Base-by-base conservation (phyloP, 345 rosid species). In the Citrus medica region DNA sequence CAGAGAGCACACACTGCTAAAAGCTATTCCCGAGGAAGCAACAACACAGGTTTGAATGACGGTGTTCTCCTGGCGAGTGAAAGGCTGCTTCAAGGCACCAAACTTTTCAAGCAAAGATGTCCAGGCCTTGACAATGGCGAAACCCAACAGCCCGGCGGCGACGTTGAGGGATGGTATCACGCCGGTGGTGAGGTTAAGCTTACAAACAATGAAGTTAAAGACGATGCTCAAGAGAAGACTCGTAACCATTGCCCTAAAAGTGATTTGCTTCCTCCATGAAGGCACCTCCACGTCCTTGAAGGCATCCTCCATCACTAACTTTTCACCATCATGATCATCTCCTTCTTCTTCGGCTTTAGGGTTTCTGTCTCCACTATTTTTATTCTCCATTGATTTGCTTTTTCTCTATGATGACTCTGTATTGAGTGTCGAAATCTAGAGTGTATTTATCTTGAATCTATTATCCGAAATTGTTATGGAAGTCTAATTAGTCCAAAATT, bases 21-120 rank as follows among this genome's bases (percentile, higher is more conserved):
- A 94, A 46, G 98, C 98, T 64, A 94, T 94, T 65, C 98, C 98
- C 2, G 97, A 93, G 28, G 98, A 93, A 30, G 98, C 98, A 71
- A 94, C 97, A 1, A 92, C 89, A 78, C 94, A 92, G 4, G 98
- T 94, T 69, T 94, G 98, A 67, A 94, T 89, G 76, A 94, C 96
- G 2, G 97, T 92, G 30, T 91, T 94, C 80, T 94, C 96, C 79
- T 94, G 98, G 61, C 97, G 79, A 0, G 98, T 91, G 81, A 93
- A 94, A n/a, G 96, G 94, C 74, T 91, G 96, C 76, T 86, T 89
- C 78, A 94, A 77, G 60, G 82, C 51, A 3, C 97, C 94, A 67
- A 78, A 51, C 71, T 83, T 83, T 12, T 77, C 70, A 55, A 94
- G 92, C 70, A 85, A 2, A 3, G 79, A 22, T 0, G 91, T 84